Evolutionary conservation across 306 rosid species (phyloP).

Genomic region (Trifolium subterraneum): DNA sequence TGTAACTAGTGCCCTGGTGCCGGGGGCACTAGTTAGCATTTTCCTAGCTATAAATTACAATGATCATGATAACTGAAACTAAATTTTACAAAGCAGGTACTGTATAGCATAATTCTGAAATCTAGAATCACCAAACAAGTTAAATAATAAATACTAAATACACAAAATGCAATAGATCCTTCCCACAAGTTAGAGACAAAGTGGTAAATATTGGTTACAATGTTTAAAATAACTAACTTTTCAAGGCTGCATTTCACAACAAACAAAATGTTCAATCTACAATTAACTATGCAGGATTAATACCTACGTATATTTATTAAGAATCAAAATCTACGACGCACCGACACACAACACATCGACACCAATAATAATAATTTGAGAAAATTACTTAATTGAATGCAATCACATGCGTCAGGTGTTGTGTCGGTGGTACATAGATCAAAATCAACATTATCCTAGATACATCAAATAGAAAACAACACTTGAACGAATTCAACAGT

Average conservation of each 20-base stretch:
- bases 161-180: no score
- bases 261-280: slow-evolving; percentile 25
- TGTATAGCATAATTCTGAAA: slow-evolving; percentile 2
- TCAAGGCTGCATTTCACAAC: neutral
- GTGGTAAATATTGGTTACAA: neutral
- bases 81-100: slow-evolving; percentile 19
- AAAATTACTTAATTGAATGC: no score
- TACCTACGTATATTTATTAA: neutral
- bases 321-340: neutral
- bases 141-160: neutral
- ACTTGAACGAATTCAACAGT: no score
- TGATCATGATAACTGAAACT: slow-evolving; percentile 7
- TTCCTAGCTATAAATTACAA: slow-evolving; percentile 12
- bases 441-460: no score
- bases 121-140: slow-evolving; percentile 21
- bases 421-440: no score
- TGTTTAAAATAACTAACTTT: neutral
- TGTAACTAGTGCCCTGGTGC: no score
- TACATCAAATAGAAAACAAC: no score
- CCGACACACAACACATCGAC: no score
- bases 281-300: neutral
- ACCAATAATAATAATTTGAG: no score
- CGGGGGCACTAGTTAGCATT: no score
- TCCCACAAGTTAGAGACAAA: neutral
- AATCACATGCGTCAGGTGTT: no score